Conservation (phyloP, 805 yeast genomes). For the Danielia oregonensis region DNA sequence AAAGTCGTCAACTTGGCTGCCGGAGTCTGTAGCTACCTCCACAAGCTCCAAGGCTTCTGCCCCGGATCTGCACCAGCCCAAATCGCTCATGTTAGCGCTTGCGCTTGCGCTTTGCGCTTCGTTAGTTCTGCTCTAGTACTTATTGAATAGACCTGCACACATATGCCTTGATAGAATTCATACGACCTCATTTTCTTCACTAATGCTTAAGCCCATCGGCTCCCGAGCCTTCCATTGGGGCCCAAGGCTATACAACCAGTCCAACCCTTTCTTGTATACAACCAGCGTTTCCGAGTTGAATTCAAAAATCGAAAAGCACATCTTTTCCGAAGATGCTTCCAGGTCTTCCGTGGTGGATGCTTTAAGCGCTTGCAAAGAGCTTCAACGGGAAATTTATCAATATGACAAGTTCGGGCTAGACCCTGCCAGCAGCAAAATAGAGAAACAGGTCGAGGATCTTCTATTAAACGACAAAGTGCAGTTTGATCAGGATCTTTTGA, state of each 20-base stretch:
- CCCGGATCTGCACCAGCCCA: too few species aligned
- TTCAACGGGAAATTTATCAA: conserved; percentile 16
- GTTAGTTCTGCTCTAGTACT: too few species aligned
- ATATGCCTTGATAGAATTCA: too few species aligned
- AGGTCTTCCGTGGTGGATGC: conserved; percentile 14
- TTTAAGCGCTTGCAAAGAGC: conserved; percentile 20
- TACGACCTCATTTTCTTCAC: too few species aligned
- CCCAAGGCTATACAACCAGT: not conserved
- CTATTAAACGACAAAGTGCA: conserved; percentile 17
- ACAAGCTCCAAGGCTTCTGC: conserved; percentile 1
- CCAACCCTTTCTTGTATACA: conserved; percentile 12
- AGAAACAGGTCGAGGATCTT: conserved; percentile 18
- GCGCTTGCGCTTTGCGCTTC: too few species aligned
- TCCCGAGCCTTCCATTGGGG: not conserved
- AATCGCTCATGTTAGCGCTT: too few species aligned
- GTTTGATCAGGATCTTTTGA: conserved; percentile 24
- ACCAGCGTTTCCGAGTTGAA: conserved; percentile 10
- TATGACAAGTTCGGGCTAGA: conserved; percentile 23
- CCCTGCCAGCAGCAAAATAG: conserved; percentile 19
- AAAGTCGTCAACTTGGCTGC: conserved; percentile 20
- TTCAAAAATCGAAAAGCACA: conserved; percentile 6
- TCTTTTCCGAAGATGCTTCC: conserved; percentile 1
- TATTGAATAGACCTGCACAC: too few species aligned
- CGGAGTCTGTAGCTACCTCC: conserved; percentile 4
- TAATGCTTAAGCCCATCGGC: too few species aligned